Percentiles rank a stretch among this genome's conserved stretches.
phyloP scores from a whole-genome alignment of 1,284 basidiomycete species.

The Melampsora larici-populina region DNA sequence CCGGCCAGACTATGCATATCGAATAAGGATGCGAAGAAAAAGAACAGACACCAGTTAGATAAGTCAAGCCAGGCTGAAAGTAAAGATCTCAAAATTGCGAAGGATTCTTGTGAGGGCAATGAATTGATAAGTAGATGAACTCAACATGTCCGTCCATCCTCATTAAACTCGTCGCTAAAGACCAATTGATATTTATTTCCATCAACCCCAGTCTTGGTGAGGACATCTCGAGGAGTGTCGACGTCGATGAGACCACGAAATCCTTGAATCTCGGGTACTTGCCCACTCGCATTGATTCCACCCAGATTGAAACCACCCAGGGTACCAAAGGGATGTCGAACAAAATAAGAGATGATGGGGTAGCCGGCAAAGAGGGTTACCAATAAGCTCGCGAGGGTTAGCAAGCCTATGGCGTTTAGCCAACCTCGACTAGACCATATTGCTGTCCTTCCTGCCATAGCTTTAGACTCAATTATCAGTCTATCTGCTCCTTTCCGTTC shows the following conservation, averaged over 20 bases:
- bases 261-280: constrained; percentile 66
- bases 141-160: constrained; percentile 66
- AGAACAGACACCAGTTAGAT: not conserved
- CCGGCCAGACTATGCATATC: constrained; percentile 61
- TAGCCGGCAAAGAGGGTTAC: constrained; percentile 53
- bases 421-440: constrained; percentile 31
- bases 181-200: constrained; percentile 59
- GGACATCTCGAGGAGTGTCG: constrained; percentile 61
- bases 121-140: not conserved
- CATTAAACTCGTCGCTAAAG: constrained; percentile 83
- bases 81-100: not conserved
- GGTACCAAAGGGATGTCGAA: constrained; percentile 49
- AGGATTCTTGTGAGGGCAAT: not conserved
- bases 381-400: constrained; percentile 8
- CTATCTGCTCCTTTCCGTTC: constrained; percentile 40
- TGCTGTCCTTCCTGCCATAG: constrained; percentile 20
- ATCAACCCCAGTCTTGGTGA: constrained; percentile 48
- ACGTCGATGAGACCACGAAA: constrained; percentile 69
- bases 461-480: constrained; percentile 36
- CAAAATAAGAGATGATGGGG: constrained; percentile 55
- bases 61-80: not conserved
- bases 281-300: constrained; percentile 70
- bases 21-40: not conserved
- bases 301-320: constrained; percentile 65
- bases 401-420: constrained; percentile 39